These are phyloP conservation scores for Fraxinus latifolia DNA, from an alignment of 305 asterid genomes.

Conservation along the genomic window DNA sequence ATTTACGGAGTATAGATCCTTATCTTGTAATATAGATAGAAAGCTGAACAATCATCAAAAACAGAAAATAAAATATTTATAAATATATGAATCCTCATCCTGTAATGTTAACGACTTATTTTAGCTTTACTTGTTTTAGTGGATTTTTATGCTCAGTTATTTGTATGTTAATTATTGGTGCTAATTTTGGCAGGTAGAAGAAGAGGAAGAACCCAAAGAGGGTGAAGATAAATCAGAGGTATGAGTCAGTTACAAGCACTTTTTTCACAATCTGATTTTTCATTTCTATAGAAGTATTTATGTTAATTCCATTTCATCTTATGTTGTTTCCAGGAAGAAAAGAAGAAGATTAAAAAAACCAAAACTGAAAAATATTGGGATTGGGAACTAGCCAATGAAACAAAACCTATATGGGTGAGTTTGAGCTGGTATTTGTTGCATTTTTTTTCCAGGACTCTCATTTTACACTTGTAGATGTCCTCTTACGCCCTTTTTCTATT, in stretches of 20 bases:
- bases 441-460: not conserved
- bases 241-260: not conserved
- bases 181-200: conserved; percentile 68
- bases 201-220: conserved; percentile 86
- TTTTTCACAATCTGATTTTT: not conserved
- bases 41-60: not conserved
- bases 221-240: conserved; percentile 61
- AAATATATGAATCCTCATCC: not conserved
- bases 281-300: not conserved
- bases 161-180: not conserved
- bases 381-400: conserved; percentile 92
- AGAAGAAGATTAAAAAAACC: conserved; percentile 23
- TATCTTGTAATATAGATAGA: not conserved
- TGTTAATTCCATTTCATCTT: conserved; percentile 5
- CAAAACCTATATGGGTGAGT: conserved; percentile 97
- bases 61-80: not conserved
- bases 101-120: not conserved
- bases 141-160: not conserved
- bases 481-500: not conserved
- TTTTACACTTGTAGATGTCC: not conserved
- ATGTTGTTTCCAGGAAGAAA: conserved; percentile 11
- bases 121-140: not conserved
- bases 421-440: not conserved
- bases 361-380: conserved; percentile 93
- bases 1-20: not conserved